A percentile compares a stretch with the other conserved stretches of the same genome.
These are phyloP conservation scores for Cylindrotheca fusiformis DNA, from an alignment of 108 stramenopile genomes.

Conservation along the genomic window DNA sequence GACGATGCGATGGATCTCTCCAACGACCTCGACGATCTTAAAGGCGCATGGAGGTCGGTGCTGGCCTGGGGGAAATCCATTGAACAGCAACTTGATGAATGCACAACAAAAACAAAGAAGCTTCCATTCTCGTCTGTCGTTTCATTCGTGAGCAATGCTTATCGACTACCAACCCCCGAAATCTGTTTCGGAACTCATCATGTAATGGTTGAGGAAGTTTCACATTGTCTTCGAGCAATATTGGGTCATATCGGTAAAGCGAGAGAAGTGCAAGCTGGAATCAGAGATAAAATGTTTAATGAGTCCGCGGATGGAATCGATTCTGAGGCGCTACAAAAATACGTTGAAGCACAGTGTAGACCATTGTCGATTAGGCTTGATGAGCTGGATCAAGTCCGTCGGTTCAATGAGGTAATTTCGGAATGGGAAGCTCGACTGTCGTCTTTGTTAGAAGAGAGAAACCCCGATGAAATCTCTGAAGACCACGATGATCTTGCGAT, in stretches of 20 bases:
- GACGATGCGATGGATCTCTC: constrained; percentile 1
- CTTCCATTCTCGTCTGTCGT: constrained; percentile 14
- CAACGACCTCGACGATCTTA: constrained; percentile 19
- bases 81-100: constrained; percentile 17
- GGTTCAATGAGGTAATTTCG: constrained; percentile 25
- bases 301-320: constrained; percentile 62
- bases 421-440: constrained; percentile 49
- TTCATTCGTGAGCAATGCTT: constrained; percentile 21
- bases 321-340: constrained; percentile 48
- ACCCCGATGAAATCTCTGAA: neutral
- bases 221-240: constrained; percentile 16
- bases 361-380: constrained; percentile 37
- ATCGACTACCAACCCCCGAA: constrained; percentile 25
- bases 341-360: constrained; percentile 33
- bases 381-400: constrained; percentile 42
- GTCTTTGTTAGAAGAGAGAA: constrained; percentile 2
- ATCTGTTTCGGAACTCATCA: constrained; percentile 26
- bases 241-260: constrained; percentile 24
- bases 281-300: constrained; percentile 36
- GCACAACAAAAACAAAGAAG: constrained; percentile 3
- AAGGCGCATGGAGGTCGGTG: constrained; percentile 34
- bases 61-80: constrained; percentile 26
- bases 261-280: constrained; percentile 22
- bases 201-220: constrained; percentile 28
- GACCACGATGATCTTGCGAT: constrained; percentile 24